A percentile compares a stretch with the other conserved stretches of the same genome.
Conservation (phyloP, 768 basidiomycete species). For the Mycena vulgaris region DNA sequence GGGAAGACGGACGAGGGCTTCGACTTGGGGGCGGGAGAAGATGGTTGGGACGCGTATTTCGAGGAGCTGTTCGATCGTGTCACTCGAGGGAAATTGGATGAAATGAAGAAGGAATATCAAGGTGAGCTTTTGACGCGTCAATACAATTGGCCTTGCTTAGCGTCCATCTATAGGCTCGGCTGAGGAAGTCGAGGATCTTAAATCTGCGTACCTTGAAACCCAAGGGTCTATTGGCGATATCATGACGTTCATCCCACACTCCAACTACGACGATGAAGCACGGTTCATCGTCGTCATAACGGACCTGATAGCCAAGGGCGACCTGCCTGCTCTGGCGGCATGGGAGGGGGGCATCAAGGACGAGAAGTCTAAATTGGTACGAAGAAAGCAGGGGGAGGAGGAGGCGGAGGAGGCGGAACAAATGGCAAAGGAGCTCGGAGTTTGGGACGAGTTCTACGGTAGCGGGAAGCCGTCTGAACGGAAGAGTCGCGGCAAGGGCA, state of each 20-base stretch:
- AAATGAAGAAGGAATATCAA: conserved; percentile 96
- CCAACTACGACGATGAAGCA: conserved; percentile 85
- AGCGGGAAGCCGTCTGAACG: conserved; percentile 76
- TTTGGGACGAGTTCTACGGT: conserved; percentile 96
- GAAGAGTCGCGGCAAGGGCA: conserved; percentile 69
- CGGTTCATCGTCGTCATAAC: conserved; percentile 85
- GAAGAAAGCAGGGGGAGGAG: conserved; percentile 81
- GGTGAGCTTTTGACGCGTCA: conserved; percentile 60
- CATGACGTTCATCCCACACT: conserved; percentile 90
- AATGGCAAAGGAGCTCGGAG: conserved; percentile 88
- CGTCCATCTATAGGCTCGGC: conserved; percentile 72
- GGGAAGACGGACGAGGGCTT: conserved; percentile 89
- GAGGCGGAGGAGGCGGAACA: conserved; percentile 90
- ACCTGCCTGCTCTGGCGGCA: conserved; percentile 65
- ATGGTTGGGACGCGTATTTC: conserved; percentile 97
- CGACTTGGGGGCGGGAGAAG: conserved; percentile 79
- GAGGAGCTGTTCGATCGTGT: conserved; percentile 90
- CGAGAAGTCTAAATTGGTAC: conserved; percentile 81
- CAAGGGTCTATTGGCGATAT: conserved; percentile 86
- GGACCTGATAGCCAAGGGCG: conserved; percentile 72
- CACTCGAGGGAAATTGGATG: conserved; percentile 88
- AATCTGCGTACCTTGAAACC: conserved; percentile 78
- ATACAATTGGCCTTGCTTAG: neutral
- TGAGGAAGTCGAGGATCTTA: conserved; percentile 89
- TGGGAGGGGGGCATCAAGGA: conserved; percentile 87